Base-by-base conservation (phyloP, 2,329 filamentous ascomycete genomes). In the Ilyonectria sp. region DNA sequence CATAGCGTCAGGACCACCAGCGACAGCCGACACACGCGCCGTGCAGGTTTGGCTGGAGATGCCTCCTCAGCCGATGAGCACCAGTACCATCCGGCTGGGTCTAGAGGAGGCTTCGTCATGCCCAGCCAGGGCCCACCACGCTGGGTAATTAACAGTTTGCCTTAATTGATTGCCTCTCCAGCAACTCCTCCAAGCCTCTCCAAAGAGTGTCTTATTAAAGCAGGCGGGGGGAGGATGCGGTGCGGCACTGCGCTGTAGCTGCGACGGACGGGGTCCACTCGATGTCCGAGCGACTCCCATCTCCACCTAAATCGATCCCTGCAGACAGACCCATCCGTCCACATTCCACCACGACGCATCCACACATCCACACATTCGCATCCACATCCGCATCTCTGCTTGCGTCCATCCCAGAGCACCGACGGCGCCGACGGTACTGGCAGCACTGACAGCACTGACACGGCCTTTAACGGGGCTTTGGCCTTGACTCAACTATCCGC, bases 261-360 rank as follows among this genome's bases (percentile, higher is more conserved):
- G 52, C 19, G 17, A 50, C 47, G 23, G 47, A 50, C 23, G 21
- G 65, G 71, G 55, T 61, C 71, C 69, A 71, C 71, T 66, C 40
- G 62, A 64, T 65, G 68, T 74, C 68, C 52, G 63, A 67, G 71
- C 67, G 58, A 63, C 49, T 68, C 50, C 69, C 52, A 54, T 50
- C 71, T 69, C 69, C 67, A 69, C 65, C 61, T 63, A 68, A 26
- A 52, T 52, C 46, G 21, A 50, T 53, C 58, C 46, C 44, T 49
- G 37, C 17, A 40, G 17, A 13, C 13, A 17, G 13, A 40, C 37
- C 37, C 58, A 29, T 60, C 40, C 47, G 35, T 21, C 58, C 21
- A 29, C 58, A 46, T 19, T 23, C 49, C 4, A 17, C 50, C 47
- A 46, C 47, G 6, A 26, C 43, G n/a, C 49, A 33, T 53, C 23